These are phyloP conservation scores for Pseudogymnoascus sp. DNA, from an alignment of 2,329 filamentous ascomycete species.

Conservation along the genomic window DNA sequence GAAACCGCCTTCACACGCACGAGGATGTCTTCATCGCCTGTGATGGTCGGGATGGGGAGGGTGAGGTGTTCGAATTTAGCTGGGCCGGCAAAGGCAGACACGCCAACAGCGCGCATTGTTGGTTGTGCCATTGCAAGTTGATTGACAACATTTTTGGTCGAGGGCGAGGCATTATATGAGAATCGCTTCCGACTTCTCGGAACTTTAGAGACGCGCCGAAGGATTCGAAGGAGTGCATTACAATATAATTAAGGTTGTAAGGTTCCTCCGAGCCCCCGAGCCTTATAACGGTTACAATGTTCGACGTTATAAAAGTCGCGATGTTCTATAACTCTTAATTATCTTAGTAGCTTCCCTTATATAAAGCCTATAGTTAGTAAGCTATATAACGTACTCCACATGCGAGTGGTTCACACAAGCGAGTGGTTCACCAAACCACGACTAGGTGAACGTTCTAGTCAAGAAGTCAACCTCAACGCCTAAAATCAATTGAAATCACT, in stretches of 20 bases:
- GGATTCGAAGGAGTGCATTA: neutral
- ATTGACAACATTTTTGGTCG: slow-evolving; percentile 23
- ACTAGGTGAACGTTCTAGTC: no score
- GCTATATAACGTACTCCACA: neutral
- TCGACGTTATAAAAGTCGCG: neutral
- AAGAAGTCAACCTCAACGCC: no score
- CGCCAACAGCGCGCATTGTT: neutral
- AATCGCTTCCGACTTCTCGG: neutral
- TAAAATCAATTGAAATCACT: no score
- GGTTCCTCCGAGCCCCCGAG: neutral
- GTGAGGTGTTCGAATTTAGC: neutral
- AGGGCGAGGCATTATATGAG: slow-evolving; percentile 26
- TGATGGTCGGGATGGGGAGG: neutral
- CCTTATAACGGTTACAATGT: neutral
- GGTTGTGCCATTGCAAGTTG: neutral
- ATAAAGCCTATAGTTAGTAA: no score
- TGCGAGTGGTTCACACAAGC: no score
- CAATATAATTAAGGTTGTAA: neutral
- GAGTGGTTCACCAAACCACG: no score
- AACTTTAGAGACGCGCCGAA: neutral
- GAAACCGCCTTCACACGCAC: neutral
- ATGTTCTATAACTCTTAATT: no score
- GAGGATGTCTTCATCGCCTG: neutral
- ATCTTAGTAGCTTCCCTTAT: no score
- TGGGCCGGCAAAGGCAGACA: neutral